These are phyloP conservation scores for Phoma sp. DNA, from an alignment of 2,329 filamentous ascomycete species.

Conservation along the genomic window DNA sequence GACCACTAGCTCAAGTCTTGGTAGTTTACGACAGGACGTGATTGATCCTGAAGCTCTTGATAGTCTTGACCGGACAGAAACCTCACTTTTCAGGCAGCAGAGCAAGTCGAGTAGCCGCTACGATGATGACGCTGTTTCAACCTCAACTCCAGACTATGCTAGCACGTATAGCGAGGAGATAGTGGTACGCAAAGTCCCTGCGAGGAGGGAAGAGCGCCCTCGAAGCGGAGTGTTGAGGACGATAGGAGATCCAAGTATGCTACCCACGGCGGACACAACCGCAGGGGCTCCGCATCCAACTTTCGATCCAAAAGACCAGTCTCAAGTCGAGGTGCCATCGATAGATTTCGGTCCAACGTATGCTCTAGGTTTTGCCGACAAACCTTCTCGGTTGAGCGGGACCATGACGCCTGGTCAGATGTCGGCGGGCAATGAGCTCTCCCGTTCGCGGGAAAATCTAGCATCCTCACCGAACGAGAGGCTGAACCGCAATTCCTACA, in stretches of 20 bases:
- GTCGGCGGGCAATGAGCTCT: constrained; percentile 33
- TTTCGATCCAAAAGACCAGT: constrained; percentile 1
- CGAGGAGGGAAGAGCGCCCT: constrained; percentile 69
- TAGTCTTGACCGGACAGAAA: constrained; percentile 39
- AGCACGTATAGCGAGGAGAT: constrained; percentile 61
- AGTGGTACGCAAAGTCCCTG: constrained; percentile 46
- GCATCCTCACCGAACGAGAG: constrained; percentile 35
- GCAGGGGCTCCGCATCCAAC: constrained; percentile 7
- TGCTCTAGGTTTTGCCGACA: constrained; percentile 65
- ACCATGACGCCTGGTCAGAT: constrained; percentile 52
- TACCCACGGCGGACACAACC: constrained; percentile 44
- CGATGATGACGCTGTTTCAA: constrained; percentile 68
- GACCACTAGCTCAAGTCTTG: constrained; percentile 51
- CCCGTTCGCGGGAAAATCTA: constrained; percentile 44
- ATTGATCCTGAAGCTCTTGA: constrained; percentile 55
- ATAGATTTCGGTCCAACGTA: constrained; percentile 88
- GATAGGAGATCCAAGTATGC: constrained; percentile 64
- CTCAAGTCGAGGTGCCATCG: constrained; percentile 65
- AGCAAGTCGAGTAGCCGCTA: constrained; percentile 61
- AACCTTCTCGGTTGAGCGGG: constrained; percentile 62
- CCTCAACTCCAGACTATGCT: constrained; percentile 77
- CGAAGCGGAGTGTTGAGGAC: constrained; percentile 82
- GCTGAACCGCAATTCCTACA: constrained; percentile 33
- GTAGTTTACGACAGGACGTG: constrained; percentile 51
- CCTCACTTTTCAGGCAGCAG: constrained; percentile 37